Evolutionary conservation across 2,329 filamentous ascomycete species (phyloP).

Genomic region (Ophiostoma novo-ulmi): DNA sequence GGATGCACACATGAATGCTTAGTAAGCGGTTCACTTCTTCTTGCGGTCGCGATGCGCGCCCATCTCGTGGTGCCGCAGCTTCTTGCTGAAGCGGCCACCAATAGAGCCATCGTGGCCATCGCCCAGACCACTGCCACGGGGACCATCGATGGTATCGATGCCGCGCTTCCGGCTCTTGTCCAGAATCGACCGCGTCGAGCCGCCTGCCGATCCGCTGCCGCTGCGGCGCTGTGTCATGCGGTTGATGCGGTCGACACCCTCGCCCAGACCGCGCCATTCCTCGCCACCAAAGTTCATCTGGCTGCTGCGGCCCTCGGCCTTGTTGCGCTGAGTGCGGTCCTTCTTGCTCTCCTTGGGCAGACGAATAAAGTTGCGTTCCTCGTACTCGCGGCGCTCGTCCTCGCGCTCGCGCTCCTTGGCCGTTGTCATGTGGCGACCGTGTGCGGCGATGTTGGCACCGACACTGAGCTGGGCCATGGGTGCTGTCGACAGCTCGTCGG

Average conservation of each 20-base stretch:
- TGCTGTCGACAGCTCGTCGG: conserved; percentile 73
- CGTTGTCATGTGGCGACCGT: conserved; percentile 75
- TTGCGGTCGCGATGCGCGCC: conserved; percentile 42
- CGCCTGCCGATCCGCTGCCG: conserved; percentile 46
- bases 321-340: conserved; percentile 62
- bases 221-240: conserved; percentile 68
- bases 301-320: conserved; percentile 45
- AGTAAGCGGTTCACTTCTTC: conserved; percentile 32
- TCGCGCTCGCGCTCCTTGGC: conserved; percentile 71
- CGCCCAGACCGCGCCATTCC: conserved; percentile 82
- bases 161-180: conserved; percentile 84
- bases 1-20: neutral
- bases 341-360: conserved; percentile 85
- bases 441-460: conserved; percentile 76
- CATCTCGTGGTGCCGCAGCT: conserved; percentile 52
- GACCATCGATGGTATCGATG: conserved; percentile 62
- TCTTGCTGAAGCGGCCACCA: conserved; percentile 70
- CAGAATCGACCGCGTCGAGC: conserved; percentile 54
- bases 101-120: conserved; percentile 20
- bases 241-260: conserved; percentile 82
- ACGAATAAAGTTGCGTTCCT: conserved; percentile 87
- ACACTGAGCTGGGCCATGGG: conserved; percentile 85
- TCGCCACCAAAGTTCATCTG: conserved; percentile 79
- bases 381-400: conserved; percentile 74
- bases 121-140: conserved; percentile 53